Percentiles rank a stretch among this genome's conserved stretches.
Conservation (phyloP, 305 asterid genomes). For the Fraxinus sp. region DNA sequence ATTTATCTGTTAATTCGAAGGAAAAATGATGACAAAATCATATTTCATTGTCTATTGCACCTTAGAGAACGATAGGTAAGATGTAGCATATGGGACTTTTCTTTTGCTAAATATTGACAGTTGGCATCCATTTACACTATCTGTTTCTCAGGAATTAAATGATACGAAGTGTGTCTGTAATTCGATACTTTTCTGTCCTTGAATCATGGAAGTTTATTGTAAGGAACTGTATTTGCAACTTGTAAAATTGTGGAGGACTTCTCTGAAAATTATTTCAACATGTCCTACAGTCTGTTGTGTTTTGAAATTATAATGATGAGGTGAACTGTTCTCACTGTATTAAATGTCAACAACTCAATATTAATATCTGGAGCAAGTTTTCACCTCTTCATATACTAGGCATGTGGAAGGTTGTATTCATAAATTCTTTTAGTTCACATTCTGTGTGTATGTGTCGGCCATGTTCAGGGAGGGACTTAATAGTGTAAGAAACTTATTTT, state of each 20-base stretch:
- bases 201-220: background rate
- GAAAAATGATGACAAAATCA: constrained; percentile 3
- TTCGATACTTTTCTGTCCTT: background rate
- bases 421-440: background rate
- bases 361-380: background rate
- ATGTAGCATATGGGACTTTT: background rate
- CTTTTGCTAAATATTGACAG: background rate
- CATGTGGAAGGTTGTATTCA: background rate
- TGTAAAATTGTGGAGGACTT: background rate
- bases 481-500: background rate
- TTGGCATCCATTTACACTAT: background rate
- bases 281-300: background rate
- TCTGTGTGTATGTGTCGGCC: background rate
- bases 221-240: background rate
- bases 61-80: background rate
- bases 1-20: background rate
- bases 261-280: background rate
- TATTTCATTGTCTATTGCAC: background rate
- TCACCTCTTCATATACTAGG: background rate
- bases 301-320: background rate
- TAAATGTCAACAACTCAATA: background rate
- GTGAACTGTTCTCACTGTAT: background rate
- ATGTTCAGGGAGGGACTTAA: background rate
- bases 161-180: background rate
- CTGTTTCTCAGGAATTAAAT: background rate